Evolutionary conservation across 805 yeast genomes (phyloP).

Genomic region (Candida incommunis): DNA sequence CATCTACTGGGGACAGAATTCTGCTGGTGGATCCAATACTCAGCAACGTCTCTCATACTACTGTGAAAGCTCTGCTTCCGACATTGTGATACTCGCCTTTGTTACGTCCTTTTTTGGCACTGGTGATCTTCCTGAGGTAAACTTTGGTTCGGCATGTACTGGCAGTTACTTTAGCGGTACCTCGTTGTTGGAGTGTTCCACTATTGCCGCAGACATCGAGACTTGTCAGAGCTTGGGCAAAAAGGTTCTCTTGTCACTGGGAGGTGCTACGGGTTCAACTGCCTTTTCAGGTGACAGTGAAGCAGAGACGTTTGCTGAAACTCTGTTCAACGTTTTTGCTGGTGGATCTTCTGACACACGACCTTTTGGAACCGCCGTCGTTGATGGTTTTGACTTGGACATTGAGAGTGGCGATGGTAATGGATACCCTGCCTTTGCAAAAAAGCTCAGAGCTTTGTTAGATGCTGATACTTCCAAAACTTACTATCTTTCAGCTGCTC

Average conservation of each 20-base stretch:
- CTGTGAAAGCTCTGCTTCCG: constrained; percentile 58
- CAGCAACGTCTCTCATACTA: constrained; percentile 37
- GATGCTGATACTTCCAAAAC: constrained; percentile 19
- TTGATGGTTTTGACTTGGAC: constrained; percentile 79
- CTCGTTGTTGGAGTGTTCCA: constrained; percentile 31
- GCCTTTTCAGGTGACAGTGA: constrained; percentile 36
- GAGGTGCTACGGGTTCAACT: constrained; percentile 53
- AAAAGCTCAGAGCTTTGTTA: constrained; percentile 15
- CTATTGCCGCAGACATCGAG: constrained; percentile 46
- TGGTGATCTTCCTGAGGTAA: constrained; percentile 23
- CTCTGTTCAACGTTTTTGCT: constrained; percentile 41
- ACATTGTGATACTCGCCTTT: constrained; percentile 50
- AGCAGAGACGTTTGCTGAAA: constrained; percentile 44
- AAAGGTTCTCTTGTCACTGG: constrained; percentile 61
- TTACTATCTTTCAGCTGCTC: constrained; percentile 50
- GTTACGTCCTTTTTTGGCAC: constrained; percentile 42
- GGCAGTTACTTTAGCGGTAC: constrained; percentile 21
- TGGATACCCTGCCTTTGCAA: constrained; percentile 31
- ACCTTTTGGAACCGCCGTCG: constrained; percentile 58
- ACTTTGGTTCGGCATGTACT: constrained; percentile 44
- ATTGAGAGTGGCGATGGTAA: constrained; percentile 30
- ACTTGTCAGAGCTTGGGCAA: constrained; percentile 72
- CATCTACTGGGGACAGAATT: constrained; percentile 81
- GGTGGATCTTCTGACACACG: constrained; percentile 28
- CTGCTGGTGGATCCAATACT: constrained; percentile 35